Conservation (phyloP, 768 basidiomycete genomes). For the Crassisporium funariophilum region DNA sequence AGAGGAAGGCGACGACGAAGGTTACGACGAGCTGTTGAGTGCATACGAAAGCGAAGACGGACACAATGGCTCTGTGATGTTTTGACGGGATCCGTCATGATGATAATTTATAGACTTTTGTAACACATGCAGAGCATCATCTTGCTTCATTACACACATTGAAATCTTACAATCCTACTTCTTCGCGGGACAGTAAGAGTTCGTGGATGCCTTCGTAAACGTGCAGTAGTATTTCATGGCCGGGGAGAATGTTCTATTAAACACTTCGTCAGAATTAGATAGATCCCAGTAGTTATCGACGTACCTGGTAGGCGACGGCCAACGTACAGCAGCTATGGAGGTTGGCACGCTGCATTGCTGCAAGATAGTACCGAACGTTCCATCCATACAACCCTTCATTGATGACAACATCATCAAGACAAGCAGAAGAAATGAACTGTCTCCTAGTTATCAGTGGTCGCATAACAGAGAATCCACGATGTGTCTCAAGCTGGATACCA, state of each 20-base stretch:
- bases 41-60: constrained; percentile 81
- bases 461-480: constrained; percentile 52
- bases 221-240: constrained; percentile 57
- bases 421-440: constrained; percentile 60
- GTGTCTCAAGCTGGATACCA: constrained; percentile 76
- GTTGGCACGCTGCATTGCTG: constrained; percentile 39
- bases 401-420: constrained; percentile 64
- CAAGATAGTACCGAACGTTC: constrained; percentile 73
- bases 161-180: constrained; percentile 4
- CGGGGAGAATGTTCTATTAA: constrained; percentile 65
- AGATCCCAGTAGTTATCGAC: constrained; percentile 13
- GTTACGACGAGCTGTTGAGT: constrained; percentile 76
- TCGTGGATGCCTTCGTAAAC: constrained; percentile 66
- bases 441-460: constrained; percentile 38
- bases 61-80: constrained; percentile 13
- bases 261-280: constrained; percentile 5
- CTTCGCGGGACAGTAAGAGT: constrained; percentile 23
- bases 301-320: constrained; percentile 64
- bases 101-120: constrained; percentile 1
- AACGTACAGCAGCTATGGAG: constrained; percentile 35
- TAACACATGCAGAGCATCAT: no score
- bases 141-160: constrained; percentile 4
- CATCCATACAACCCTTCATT: constrained; percentile 75
- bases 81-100: constrained; percentile 10
- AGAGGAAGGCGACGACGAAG: constrained; percentile 77